Evolutionary conservation across 805 yeast species (phyloP), one percentile per base, ranked within the genome.

Genomic region (Hanseniaspora guilliermondii): DNA sequence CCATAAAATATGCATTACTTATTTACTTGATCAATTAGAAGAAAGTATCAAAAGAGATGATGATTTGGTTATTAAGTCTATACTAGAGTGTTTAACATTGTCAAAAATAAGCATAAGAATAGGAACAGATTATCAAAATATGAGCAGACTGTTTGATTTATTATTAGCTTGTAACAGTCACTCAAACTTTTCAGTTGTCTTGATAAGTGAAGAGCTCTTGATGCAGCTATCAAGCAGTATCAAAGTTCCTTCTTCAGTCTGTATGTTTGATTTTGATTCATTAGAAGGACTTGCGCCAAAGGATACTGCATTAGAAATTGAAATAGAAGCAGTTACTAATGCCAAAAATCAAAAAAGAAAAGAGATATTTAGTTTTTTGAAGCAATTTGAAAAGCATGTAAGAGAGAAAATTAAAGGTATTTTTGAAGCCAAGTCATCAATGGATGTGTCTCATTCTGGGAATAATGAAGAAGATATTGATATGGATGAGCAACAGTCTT

Each of bases 321-420:
- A 83, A 61, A 75, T 85, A 27, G 67, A 73, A 17, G 78, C 82
- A 0, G 78, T 85, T 14, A 74, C 70, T 42, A 57, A 69, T n/a
- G 89, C 89, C 0, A 85, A 85, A 60, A 77, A 76, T 21, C 70
- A 66, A 52, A 85, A 83, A 63, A 70, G 83, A 57, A 62, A 62
- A 9, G 36, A 65, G 0, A 76, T 76, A 55, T 59, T 73, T 21
- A 68, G 69, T 0, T 62, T 72, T 17, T 59, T 84, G 32, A 60
- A 62, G 2, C 67, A 67, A 12, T 61, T 83, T 7, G 79, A 79
- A 56, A 65, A 65, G 4, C 56, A 61, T 11, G 61, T 74, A 6
- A 57, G 73, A 38, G 55, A 61, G 9, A 39, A 56, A 2, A 49
- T 64, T 38, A 53, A 56, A 9, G 41, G 37, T 11, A 30, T 32